These are phyloP conservation scores for Lactifluus piperatus DNA, from an alignment of 768 basidiomycete species.

Conservation along the genomic window DNA sequence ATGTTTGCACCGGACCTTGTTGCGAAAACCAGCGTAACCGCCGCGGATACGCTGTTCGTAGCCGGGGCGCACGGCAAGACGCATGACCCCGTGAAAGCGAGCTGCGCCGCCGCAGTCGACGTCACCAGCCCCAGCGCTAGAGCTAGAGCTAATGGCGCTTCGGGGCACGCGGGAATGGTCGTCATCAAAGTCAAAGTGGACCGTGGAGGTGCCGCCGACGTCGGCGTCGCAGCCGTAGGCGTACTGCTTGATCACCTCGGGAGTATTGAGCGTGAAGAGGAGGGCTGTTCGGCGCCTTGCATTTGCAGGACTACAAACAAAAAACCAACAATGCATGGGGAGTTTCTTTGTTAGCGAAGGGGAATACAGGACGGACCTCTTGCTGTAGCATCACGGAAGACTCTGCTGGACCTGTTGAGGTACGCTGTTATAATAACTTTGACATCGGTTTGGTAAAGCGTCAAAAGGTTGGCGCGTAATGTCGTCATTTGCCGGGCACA, in stretches of 20 bases:
- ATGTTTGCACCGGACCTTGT: conserved; percentile 43
- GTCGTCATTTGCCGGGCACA: no score
- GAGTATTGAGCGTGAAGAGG: conserved; percentile 58
- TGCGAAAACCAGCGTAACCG: conserved; percentile 89
- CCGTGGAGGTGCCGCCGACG: conserved; percentile 76
- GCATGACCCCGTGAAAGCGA: conserved; percentile 77
- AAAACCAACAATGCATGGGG: no score
- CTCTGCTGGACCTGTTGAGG: conserved; percentile 32
- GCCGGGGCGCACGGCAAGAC: conserved; percentile 56
- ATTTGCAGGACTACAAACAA: conserved; percentile 46
- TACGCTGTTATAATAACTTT: conserved; percentile 25
- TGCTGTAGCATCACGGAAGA: conserved; percentile 32
- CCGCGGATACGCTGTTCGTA: conserved; percentile 61
- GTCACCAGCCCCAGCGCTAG: no score
- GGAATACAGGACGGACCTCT: conserved; percentile 7
- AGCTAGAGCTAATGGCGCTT: conserved; percentile 16
- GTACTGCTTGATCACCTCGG: conserved; percentile 49
- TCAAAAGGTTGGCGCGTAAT: no score
- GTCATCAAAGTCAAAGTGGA: conserved; percentile 60
- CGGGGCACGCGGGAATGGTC: conserved; percentile 36
- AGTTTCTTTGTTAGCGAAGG: neutral
- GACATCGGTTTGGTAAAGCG: conserved; percentile 21
- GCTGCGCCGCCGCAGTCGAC: conserved; percentile 36
- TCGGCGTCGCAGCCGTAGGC: conserved; percentile 83
- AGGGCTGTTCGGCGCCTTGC: conserved; percentile 62